phyloP scores from a whole-genome alignment of 2,329 filamentous ascomycete genomes.

The Pleomassaria siparia region DNA sequence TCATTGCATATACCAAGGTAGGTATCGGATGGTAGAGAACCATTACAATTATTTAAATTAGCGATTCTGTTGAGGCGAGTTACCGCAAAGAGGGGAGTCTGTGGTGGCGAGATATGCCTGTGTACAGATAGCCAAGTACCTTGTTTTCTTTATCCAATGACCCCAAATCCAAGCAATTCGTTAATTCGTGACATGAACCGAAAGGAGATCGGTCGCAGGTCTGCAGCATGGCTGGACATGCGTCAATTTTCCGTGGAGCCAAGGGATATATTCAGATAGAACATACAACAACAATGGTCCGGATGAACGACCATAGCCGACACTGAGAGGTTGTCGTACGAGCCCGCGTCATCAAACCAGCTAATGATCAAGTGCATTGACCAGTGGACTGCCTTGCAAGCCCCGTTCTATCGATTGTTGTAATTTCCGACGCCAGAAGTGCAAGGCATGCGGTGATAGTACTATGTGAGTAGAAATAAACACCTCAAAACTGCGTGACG shows the following conservation, averaged over 20 bases:
- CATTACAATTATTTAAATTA: conserved; percentile 4
- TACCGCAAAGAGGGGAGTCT: not conserved
- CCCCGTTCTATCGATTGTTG: too few species aligned
- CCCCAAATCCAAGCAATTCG: not conserved
- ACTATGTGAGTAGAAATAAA: too few species aligned
- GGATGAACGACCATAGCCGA: too few species aligned
- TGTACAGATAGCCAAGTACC: not conserved
- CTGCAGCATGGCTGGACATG: not conserved
- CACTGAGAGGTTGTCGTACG: not conserved
- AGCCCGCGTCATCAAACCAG: not conserved
- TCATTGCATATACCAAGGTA: not conserved
- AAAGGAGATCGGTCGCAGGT: not conserved
- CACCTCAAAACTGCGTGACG: too few species aligned
- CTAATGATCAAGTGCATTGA: not conserved
- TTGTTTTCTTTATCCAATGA: not conserved
- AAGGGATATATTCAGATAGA: not conserved
- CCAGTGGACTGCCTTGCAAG: too few species aligned
- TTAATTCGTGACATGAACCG: not conserved
- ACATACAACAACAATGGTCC: too few species aligned
- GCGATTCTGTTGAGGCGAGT: not conserved
- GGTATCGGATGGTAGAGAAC: not conserved
- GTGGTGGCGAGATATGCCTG: not conserved
- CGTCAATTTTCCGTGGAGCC: not conserved
- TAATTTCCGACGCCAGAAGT: too few species aligned
- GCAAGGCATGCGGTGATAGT: too few species aligned